phyloP scores from a whole-genome alignment of 2,329 filamentous ascomycete species.

The Ophiosphaerella korrae region DNA sequence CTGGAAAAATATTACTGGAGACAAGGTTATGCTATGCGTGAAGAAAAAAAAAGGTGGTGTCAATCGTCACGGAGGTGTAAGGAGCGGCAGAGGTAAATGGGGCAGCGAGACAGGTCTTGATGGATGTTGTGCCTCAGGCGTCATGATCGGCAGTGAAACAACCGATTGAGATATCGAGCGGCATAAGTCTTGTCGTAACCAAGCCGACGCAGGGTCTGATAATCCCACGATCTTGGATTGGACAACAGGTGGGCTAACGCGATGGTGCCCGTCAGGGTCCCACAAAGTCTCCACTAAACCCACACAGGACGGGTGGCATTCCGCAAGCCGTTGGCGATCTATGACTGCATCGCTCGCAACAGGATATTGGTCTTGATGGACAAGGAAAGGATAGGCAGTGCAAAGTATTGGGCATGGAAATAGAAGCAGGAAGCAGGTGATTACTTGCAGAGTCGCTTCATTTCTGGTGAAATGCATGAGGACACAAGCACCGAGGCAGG shows the following conservation, averaged over 20 bases:
- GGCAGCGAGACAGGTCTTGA: slow-evolving; percentile 9
- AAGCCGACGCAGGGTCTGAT: slow-evolving; percentile 33
- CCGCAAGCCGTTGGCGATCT: slow-evolving; percentile 25
- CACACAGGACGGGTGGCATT: slow-evolving; percentile 13
- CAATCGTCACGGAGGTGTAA: neutral
- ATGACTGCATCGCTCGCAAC: slow-evolving; percentile 23
- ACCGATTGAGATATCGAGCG: slow-evolving; percentile 19
- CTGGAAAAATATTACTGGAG: neutral
- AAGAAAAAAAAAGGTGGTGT: neutral
- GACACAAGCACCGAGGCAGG: too few species aligned
- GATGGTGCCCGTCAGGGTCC: slow-evolving; percentile 16
- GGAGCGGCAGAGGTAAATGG: slow-evolving; percentile 3
- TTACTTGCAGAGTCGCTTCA: neutral
- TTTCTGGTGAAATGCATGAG: too few species aligned
- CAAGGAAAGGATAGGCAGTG: slow-evolving; percentile 18
- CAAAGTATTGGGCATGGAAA: slow-evolving; percentile 19
- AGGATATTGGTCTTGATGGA: slow-evolving; percentile 13
- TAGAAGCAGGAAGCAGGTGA: slow-evolving; percentile 25
- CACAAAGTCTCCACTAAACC: slow-evolving; percentile 5
- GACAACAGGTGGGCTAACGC: slow-evolving; percentile 18
- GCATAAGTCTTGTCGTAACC: slow-evolving; percentile 28
- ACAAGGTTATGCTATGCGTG: neutral
- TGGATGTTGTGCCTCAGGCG: slow-evolving; percentile 29
- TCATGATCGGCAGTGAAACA: slow-evolving; percentile 34
- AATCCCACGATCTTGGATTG: slow-evolving; percentile 24